phyloP scores from a whole-genome alignment of 2,329 filamentous ascomycete genomes.

The Fusarium sp. region DNA sequence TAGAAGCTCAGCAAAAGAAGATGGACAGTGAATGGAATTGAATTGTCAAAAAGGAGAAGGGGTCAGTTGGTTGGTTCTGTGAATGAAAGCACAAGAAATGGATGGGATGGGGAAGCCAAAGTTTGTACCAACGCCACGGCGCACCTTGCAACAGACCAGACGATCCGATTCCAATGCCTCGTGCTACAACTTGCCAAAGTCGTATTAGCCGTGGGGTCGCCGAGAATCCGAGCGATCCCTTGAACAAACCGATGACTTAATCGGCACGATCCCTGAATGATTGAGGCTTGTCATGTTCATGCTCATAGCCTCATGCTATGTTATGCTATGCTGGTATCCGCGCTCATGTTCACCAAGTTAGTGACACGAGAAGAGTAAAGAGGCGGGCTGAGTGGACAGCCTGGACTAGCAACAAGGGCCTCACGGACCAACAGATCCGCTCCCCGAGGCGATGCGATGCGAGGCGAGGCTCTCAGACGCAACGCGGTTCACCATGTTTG shows the following conservation, averaged over 20 bases:
- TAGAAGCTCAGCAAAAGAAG: not conserved
- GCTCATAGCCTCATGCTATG: not conserved
- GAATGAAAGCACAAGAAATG: constrained; percentile 19
- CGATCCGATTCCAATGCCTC: constrained; percentile 26
- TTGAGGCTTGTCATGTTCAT: constrained; percentile 18
- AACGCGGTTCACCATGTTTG: constrained; percentile 27
- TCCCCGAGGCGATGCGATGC: not conserved
- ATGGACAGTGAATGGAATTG: constrained; percentile 15
- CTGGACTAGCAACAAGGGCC: constrained; percentile 13
- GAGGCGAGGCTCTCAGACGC: constrained; percentile 21
- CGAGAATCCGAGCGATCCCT: constrained; percentile 33
- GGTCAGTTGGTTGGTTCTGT: constrained; percentile 18
- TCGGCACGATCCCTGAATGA: constrained; percentile 16
- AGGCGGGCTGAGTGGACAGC: constrained; percentile 34
- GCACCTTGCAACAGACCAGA: constrained; percentile 28
- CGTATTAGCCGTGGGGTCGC: constrained; percentile 24
- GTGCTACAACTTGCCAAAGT: not conserved
- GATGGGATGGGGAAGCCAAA: constrained; percentile 13
- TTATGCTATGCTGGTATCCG: not conserved
- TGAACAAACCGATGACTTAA: constrained; percentile 17
- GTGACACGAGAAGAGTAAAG: constrained; percentile 27
- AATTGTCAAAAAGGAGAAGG: constrained; percentile 24
- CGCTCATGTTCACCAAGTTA: not conserved
- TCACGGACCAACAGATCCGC: constrained; percentile 34
- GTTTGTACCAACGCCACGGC: constrained; percentile 31